Evolutionary conservation across 768 basidiomycete genomes (phyloP).

Genomic region (Kwoniella botswanensis): DNA sequence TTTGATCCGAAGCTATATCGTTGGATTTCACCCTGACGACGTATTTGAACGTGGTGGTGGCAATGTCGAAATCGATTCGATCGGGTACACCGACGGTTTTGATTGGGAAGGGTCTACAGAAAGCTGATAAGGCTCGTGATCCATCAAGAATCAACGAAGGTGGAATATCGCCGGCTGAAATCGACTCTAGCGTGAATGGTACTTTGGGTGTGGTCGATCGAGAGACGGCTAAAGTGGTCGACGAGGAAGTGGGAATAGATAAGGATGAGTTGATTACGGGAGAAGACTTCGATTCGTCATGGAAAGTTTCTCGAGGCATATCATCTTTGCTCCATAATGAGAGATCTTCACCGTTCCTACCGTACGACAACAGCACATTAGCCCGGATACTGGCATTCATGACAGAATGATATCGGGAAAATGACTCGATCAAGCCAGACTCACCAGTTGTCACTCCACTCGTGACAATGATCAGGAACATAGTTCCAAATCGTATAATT

Average conservation of each 20-base stretch:
- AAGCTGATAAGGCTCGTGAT: slow-evolving; percentile 80
- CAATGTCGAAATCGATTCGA: slow-evolving; percentile 76
- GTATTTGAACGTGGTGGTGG: slow-evolving; percentile 72
- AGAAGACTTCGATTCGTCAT: slow-evolving; percentile 27
- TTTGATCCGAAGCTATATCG: slow-evolving; percentile 62
- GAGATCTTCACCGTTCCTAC: slow-evolving; percentile 83
- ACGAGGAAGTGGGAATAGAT: not conserved
- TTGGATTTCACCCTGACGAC: slow-evolving; percentile 68
- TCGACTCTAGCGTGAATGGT: slow-evolving; percentile 32
- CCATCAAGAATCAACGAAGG: slow-evolving; percentile 76
- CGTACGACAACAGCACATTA: not conserved
- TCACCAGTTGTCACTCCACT: slow-evolving; percentile 91
- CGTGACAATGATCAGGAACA: slow-evolving; percentile 70
- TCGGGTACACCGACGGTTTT: slow-evolving; percentile 72
- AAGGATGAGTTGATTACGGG: slow-evolving; percentile 1
- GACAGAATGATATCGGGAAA: not conserved
- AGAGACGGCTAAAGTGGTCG: slow-evolving; percentile 17
- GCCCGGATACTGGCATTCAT: not conserved
- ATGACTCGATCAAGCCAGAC: slow-evolving; percentile 6
- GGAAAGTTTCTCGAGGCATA: slow-evolving; percentile 40
- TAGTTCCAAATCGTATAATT: slow-evolving; percentile 61
- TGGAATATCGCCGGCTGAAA: slow-evolving; percentile 41
- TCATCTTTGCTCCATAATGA: slow-evolving; percentile 86
- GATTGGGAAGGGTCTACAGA: slow-evolving; percentile 80
- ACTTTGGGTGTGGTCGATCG: slow-evolving; percentile 16